These are phyloP conservation scores for Talaromyces stipitatus DNA, from an alignment of 495 filamentous ascomycete genomes.

Conservation along the genomic window DNA sequence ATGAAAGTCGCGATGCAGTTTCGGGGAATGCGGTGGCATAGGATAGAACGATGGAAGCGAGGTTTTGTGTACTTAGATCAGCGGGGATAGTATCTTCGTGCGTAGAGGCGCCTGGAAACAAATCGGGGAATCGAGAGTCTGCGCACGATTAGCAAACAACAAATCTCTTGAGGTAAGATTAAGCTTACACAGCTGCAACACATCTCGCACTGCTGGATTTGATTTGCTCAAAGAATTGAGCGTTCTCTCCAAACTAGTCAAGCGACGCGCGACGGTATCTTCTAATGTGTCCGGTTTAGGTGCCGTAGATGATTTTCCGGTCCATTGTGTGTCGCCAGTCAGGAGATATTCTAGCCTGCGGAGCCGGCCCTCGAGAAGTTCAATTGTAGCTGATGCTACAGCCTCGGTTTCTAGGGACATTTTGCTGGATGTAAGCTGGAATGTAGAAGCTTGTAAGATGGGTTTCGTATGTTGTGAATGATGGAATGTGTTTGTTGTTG, in stretches of 20 bases:
- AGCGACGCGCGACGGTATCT: slow-evolving; percentile 41
- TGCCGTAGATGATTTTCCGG: slow-evolving; percentile 30
- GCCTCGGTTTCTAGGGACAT: slow-evolving; percentile 33
- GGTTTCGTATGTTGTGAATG: background rate
- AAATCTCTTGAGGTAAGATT: background rate
- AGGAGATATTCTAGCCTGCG: slow-evolving; percentile 67
- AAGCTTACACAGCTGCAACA: slow-evolving; percentile 40
- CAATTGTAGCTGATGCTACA: slow-evolving; percentile 51
- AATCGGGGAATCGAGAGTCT: slow-evolving; percentile 52
- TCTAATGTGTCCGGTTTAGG: slow-evolving; percentile 30
- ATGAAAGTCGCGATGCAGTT: slow-evolving; percentile 71
- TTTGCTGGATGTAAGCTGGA: slow-evolving; percentile 4
- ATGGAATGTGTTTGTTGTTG: background rate
- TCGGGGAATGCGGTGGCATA: slow-evolving; percentile 67
- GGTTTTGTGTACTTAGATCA: slow-evolving; percentile 32
- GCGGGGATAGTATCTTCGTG: slow-evolving; percentile 29
- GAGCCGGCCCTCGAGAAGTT: slow-evolving; percentile 70
- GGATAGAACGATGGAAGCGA: slow-evolving; percentile 63
- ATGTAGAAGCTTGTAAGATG: background rate
- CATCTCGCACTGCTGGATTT: slow-evolving; percentile 40
- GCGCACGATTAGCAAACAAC: slow-evolving; percentile 2
- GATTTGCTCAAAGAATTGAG: slow-evolving; percentile 40
- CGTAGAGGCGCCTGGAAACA: slow-evolving; percentile 29
- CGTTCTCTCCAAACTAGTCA: slow-evolving; percentile 57
- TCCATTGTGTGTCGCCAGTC: slow-evolving; percentile 48